Evolutionary conservation across 2,329 filamentous ascomycete genomes (phyloP), one percentile per base, ranked within the genome.

Genomic region (Coniochaeta sp.): DNA sequence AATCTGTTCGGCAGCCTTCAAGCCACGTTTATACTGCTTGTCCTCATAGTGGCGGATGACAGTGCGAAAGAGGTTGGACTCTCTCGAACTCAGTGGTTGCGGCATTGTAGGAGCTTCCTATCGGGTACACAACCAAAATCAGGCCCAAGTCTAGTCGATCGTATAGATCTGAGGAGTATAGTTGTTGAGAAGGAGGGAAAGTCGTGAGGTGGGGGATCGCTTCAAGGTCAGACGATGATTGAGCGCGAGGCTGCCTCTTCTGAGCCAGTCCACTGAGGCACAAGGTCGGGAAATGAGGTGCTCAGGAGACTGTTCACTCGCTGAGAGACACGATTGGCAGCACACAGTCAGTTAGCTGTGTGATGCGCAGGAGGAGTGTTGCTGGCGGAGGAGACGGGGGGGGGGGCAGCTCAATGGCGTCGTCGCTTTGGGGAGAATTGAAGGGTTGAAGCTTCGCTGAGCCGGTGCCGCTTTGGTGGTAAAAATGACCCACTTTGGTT

Each of bases 1-100:
- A 72, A 99, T 96, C 77, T 97, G 91, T 73, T 99, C 95, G 67
- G 95, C 93, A 55, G 90, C 88, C 79, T 98, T 99, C 72, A 99
- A 82, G 73, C 93, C 93, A 64, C 82, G 79, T 79, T 98, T 99
- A 81, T 98, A 97, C 72, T 98, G 93, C 77, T 99, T 99, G 73
- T 93, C 89, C 77, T 99, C 95, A 81, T 98, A 99, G 77, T 91
- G 88, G 73, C 93, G 93, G 70, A 99, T 91, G 66, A 99, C 88
- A 73, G 93, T 91, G 65, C 92, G 89, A 77, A 99, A 99, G 79
- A 97, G 88, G 73, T 93, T 88, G 69, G 87, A 87, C 83, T 99
- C 95, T 79, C 98, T 98, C 71, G 91, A 87, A 71, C 82, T 86
- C 63, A 93, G 81, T 71, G 82, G 83, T 76, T 91, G 88, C 67